These are phyloP conservation scores for Podaxis sp. DNA, from an alignment of 768 basidiomycete species.

Conservation along the genomic window DNA sequence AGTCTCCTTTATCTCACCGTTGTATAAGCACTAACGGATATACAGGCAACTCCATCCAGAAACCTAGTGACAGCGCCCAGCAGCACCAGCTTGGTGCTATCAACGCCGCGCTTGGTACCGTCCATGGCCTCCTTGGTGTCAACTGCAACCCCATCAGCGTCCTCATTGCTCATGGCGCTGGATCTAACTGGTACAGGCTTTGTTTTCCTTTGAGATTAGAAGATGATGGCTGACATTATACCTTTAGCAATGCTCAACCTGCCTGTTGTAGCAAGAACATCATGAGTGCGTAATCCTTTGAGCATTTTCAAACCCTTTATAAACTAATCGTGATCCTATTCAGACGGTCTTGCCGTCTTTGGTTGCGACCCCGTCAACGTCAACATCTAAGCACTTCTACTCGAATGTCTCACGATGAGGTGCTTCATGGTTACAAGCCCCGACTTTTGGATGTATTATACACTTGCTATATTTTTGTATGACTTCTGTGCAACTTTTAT, in stretches of 20 bases:
- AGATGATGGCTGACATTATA: not conserved
- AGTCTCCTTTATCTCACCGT: too few relatives aligned
- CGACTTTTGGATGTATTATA: too few relatives aligned
- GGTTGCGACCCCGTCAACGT: conserved; percentile 24
- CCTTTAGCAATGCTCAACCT: conserved; percentile 16
- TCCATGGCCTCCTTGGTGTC: conserved; percentile 16
- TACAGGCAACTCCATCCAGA: not conserved
- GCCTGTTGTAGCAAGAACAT: conserved; percentile 25
- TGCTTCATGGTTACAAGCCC: too few relatives aligned
- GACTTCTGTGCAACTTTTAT: too few relatives aligned
- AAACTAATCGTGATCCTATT: not conserved
- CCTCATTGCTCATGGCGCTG: conserved; percentile 19
- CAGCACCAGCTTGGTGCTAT: not conserved
- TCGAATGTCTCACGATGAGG: not conserved
- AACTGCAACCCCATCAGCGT: conserved; percentile 23
- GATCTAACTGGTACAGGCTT: conserved; percentile 16
- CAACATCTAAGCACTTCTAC: conserved; percentile 13
- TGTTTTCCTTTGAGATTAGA: not conserved
- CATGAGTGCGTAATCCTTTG: conserved; percentile 20
- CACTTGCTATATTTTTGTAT: too few relatives aligned
- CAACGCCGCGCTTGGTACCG: not conserved
- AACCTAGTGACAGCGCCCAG: not conserved
- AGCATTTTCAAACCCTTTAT: not conserved
- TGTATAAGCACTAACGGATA: not conserved
- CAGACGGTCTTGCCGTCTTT: conserved; percentile 19